A percentile compares a stretch with the other conserved stretches of the same genome.
Evolutionary conservation across 768 basidiomycete species (phyloP).

Genomic region (Tricholoma sp.): DNA sequence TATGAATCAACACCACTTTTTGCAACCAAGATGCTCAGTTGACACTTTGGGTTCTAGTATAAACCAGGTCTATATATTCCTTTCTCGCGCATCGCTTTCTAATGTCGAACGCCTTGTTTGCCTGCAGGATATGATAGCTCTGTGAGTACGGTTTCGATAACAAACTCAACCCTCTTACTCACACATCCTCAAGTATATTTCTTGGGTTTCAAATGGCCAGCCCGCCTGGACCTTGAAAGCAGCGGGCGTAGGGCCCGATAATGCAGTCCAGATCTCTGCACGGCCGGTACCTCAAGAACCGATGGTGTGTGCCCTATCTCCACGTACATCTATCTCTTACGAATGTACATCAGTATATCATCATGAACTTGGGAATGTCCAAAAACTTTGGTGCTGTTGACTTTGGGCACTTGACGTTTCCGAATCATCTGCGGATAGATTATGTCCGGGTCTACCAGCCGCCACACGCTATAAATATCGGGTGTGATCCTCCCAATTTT

Average conservation of each 20-base stretch:
- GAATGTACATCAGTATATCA: constrained; percentile 57
- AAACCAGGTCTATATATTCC: constrained; percentile 23
- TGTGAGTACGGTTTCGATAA: constrained; percentile 27
- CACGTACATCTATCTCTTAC: constrained; percentile 21
- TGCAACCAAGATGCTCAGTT: neutral
- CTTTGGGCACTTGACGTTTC: constrained; percentile 59
- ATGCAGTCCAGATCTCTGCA: constrained; percentile 49
- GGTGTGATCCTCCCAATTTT: constrained; percentile 57
- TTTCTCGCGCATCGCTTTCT: constrained; percentile 6
- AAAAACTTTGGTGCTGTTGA: constrained; percentile 70
- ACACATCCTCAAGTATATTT: constrained; percentile 53
- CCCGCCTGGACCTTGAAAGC: constrained; percentile 70
- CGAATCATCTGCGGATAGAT: constrained; percentile 39
- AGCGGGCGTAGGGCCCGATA: constrained; percentile 59
- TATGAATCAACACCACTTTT: constrained; percentile 18
- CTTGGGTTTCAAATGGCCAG: constrained; percentile 69
- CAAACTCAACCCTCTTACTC: neutral
- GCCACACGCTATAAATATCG: constrained; percentile 49
- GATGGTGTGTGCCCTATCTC: constrained; percentile 48
- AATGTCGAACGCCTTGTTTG: constrained; percentile 23
- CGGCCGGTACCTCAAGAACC: constrained; percentile 75
- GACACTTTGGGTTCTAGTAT: constrained; percentile 23
- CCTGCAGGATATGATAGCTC: constrained; percentile 55
- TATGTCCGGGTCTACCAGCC: constrained; percentile 66
- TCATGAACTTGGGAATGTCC: constrained; percentile 79